Conservation (phyloP, 1,284 basidiomycete species). For the Ustilago esculenta region DNA sequence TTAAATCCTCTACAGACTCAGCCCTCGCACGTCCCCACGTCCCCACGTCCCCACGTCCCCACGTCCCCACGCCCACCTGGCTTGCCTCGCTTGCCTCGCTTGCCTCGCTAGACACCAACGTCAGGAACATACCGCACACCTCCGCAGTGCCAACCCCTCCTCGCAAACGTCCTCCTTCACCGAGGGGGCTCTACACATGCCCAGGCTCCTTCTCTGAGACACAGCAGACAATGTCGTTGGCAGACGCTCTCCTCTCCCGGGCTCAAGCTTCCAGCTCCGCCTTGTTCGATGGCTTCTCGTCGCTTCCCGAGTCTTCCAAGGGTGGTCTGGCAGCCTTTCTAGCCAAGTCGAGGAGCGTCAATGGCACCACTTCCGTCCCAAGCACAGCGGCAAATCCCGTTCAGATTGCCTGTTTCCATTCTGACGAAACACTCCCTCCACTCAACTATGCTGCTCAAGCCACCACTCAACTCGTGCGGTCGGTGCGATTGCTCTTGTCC, state of each 20-base stretch:
- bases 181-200: no score
- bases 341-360: slow-evolving; percentile 8
- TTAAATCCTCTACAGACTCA: no score
- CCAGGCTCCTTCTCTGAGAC: no score
- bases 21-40: background rate
- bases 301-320: background rate
- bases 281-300: background rate
- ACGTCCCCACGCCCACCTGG: no score
- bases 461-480: slow-evolving; percentile 30
- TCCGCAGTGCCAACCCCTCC: no score
- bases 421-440: slow-evolving; percentile 20
- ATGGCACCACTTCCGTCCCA: background rate
- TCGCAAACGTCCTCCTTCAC: no score
- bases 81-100: no score
- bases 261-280: slow-evolving; percentile 18
- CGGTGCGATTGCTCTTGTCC: slow-evolving; percentile 35
- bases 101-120: no score
- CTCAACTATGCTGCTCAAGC: slow-evolving; percentile 29
- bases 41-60: no score
- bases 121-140: no score
- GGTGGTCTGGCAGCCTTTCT: slow-evolving; percentile 43
- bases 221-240: slow-evolving; percentile 18
- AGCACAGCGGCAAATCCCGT: background rate
- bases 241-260: slow-evolving; percentile 30
- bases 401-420: slow-evolving; percentile 21